A percentile compares a stretch with the other conserved stretches of the same genome.
Evolutionary conservation across 2,329 filamentous ascomycete genomes (phyloP).

Genomic region (Epichloe hybrida): DNA sequence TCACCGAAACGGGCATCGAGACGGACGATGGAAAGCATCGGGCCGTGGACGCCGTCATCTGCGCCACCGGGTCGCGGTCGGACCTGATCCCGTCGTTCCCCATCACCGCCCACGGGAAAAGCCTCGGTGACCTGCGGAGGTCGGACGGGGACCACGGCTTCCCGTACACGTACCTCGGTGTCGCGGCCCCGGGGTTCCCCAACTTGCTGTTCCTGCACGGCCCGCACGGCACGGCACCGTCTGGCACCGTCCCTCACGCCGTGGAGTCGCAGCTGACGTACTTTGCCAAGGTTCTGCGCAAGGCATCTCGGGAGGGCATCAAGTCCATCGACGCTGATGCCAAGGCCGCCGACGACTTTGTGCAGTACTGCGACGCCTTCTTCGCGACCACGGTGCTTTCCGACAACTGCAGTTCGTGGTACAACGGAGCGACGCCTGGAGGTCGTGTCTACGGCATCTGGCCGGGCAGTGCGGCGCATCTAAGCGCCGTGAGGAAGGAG

Average conservation of each 20-base stretch:
- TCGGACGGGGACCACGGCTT: slow-evolving; percentile 42
- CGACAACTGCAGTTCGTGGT: slow-evolving; percentile 58
- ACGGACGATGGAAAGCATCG: slow-evolving; percentile 42
- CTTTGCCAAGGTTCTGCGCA: slow-evolving; percentile 53
- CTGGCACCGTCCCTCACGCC: slow-evolving; percentile 53
- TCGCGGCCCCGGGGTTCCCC: slow-evolving; percentile 50
- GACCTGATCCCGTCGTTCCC: slow-evolving; percentile 46
- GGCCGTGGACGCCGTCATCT: slow-evolving; percentile 52
- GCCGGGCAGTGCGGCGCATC: slow-evolving; percentile 52
- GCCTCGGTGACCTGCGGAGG: slow-evolving; percentile 44
- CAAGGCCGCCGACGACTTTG: slow-evolving; percentile 49
- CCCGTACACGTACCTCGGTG: slow-evolving; percentile 54
- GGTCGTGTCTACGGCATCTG: slow-evolving; percentile 54
- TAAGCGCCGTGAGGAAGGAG: slow-evolving; percentile 42
- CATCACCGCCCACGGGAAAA: slow-evolving; percentile 39
- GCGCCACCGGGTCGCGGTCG: slow-evolving; percentile 53
- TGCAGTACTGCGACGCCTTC: slow-evolving; percentile 44
- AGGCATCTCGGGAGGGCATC: slow-evolving; percentile 52
- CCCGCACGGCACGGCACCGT: slow-evolving; percentile 43
- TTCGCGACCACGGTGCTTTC: slow-evolving; percentile 41
- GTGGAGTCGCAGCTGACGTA: slow-evolving; percentile 54
- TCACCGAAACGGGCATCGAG: slow-evolving; percentile 47
- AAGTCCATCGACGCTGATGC: slow-evolving; percentile 43
- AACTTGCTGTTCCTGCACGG: slow-evolving; percentile 54
- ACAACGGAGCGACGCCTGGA: slow-evolving; percentile 51